These are phyloP conservation scores for Termitomyces sp. DNA, from an alignment of 768 basidiomycete species.

Conservation along the genomic window DNA sequence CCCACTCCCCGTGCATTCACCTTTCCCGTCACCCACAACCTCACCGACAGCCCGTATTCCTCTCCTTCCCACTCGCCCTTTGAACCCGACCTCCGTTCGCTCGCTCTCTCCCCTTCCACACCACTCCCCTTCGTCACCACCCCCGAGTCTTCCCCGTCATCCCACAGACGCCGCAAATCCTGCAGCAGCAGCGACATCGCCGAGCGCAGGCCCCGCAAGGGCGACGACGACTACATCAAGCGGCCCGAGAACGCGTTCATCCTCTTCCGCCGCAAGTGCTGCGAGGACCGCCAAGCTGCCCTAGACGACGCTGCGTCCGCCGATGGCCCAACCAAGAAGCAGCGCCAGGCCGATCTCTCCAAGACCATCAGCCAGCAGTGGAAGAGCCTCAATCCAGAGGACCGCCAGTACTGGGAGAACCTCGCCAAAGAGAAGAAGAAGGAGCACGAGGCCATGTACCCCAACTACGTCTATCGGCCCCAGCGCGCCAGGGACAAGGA, in stretches of 20 bases:
- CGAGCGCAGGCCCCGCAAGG: conserved; percentile 62
- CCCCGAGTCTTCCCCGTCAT: conserved; percentile 23
- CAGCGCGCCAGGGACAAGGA: conserved; percentile 61
- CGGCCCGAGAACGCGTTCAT: conserved; percentile 85
- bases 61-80: conserved; percentile 70
- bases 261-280: conserved; percentile 76
- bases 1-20: conserved; percentile 71
- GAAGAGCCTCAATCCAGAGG: conserved; percentile 63
- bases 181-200: conserved; percentile 42
- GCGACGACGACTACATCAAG: conserved; percentile 82
- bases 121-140: conserved; percentile 32
- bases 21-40: conserved; percentile 58
- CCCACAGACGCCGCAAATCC: conserved; percentile 52
- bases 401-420: conserved; percentile 71
- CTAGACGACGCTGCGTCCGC: conserved; percentile 42
- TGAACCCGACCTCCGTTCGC: conserved; percentile 62
- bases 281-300: conserved; percentile 62
- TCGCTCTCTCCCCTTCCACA: conserved; percentile 39
- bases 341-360: conserved; percentile 65
- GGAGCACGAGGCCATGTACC: conserved; percentile 73
- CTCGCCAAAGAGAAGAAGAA: conserved; percentile 76
- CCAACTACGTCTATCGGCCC: conserved; percentile 77
- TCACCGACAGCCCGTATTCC: conserved; percentile 66
- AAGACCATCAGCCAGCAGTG: conserved; percentile 82
- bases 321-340: conserved; percentile 57